Evolutionary conservation across 768 basidiomycete species (phyloP).

Genomic region (Rhizopogon roseolus): DNA sequence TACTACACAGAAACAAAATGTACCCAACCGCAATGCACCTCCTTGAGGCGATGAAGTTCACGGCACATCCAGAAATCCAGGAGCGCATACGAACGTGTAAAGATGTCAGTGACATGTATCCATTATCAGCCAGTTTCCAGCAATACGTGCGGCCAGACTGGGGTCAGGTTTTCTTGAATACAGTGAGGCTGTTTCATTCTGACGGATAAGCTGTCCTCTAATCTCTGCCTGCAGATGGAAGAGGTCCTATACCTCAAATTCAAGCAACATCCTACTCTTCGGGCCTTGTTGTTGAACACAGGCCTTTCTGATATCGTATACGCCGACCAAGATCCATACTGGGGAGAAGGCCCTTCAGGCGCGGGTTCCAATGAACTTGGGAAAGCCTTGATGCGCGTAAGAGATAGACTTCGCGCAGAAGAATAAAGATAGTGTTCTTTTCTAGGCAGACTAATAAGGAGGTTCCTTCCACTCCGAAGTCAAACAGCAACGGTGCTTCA

Average conservation of each 20-base stretch:
- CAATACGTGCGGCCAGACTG: conserved; percentile 50
- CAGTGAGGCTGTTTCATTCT: conserved; percentile 27
- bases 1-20: conserved; percentile 46
- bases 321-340: conserved; percentile 55
- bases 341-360: conserved; percentile 55
- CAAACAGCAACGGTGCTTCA: neutral
- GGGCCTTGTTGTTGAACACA: conserved; percentile 49
- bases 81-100: conserved; percentile 47
- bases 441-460: neutral
- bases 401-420: conserved; percentile 39
- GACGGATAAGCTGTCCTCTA: neutral
- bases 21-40: conserved; percentile 74
- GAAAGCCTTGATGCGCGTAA: conserved; percentile 48
- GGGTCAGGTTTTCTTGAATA: conserved; percentile 43
- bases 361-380: conserved; percentile 63
- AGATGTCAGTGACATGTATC: conserved; percentile 35
- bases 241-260: conserved; percentile 67
- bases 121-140: conserved; percentile 27
- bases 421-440: conserved; percentile 8
- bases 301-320: conserved; percentile 48
- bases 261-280: conserved; percentile 60
- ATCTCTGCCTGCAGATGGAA: conserved; percentile 46
- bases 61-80: conserved; percentile 46
- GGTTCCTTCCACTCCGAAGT: neutral
- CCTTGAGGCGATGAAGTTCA: conserved; percentile 72